These are phyloP conservation scores for Trichoderma gracile DNA, from an alignment of 2,329 filamentous ascomycete species.

Conservation along the genomic window DNA sequence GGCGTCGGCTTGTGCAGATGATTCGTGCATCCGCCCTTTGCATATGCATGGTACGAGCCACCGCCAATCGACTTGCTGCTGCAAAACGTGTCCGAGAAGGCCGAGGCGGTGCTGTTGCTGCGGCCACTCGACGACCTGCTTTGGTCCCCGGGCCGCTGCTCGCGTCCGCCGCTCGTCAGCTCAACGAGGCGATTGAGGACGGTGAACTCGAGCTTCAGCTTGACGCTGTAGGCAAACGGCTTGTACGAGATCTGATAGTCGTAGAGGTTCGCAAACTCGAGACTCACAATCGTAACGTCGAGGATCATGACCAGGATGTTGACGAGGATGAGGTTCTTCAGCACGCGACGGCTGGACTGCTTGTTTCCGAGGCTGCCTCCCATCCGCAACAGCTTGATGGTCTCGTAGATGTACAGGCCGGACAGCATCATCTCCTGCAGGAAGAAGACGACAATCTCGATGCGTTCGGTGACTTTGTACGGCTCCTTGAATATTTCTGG, in stretches of 20 bases:
- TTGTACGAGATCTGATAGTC: constrained; percentile 38
- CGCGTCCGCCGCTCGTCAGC: constrained; percentile 26
- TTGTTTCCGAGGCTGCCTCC: constrained; percentile 35
- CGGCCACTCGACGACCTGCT: background rate
- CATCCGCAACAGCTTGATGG: constrained; percentile 48
- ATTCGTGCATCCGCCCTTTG: background rate
- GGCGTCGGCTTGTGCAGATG: constrained; percentile 1
- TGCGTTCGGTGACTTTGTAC: constrained; percentile 51
- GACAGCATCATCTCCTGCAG: constrained; percentile 56
- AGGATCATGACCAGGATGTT: constrained; percentile 46
- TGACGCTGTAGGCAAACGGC: constrained; percentile 37
- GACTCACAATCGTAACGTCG: constrained; percentile 40
- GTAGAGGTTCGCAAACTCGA: constrained; percentile 36
- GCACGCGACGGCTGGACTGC: constrained; percentile 24
- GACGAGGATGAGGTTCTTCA: constrained; percentile 43
- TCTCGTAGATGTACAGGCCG: constrained; percentile 53
- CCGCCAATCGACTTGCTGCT: constrained; percentile 11
- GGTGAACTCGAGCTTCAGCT: constrained; percentile 39
- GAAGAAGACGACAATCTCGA: constrained; percentile 56
- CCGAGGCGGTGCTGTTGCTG: background rate
- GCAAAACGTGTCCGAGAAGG: background rate
- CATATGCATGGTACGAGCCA: constrained; percentile 20
- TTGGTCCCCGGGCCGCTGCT: background rate
- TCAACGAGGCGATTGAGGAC: constrained; percentile 39
- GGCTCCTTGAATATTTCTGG: constrained; percentile 25